These are phyloP conservation scores for Trichodelitschia bisporula DNA, from an alignment of 495 filamentous ascomycete species.

Conservation along the genomic window DNA sequence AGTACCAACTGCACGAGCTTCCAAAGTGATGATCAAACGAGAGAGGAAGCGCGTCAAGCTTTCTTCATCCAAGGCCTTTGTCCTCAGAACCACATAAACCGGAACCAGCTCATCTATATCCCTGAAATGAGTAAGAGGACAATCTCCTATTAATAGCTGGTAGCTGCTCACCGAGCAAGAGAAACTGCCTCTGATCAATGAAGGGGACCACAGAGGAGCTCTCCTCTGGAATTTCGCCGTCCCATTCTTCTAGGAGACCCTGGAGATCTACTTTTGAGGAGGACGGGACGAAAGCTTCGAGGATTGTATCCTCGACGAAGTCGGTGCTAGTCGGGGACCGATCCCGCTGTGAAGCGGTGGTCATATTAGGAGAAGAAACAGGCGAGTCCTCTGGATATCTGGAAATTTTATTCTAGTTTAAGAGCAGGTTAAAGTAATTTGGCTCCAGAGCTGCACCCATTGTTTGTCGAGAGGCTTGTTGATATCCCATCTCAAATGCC, in stretches of 20 bases:
- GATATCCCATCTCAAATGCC: too few relatives aligned
- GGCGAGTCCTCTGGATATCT: too few relatives aligned
- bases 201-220: constrained; percentile 10
- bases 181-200: constrained; percentile 15
- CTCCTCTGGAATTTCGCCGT: constrained; percentile 24
- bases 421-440: too few relatives aligned
- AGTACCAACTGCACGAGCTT: constrained; percentile 42
- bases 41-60: constrained; percentile 33
- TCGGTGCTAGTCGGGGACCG: constrained; percentile 16
- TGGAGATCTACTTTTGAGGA: constrained; percentile 40
- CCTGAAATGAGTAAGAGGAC: constrained; percentile 35
- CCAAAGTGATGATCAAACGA: constrained; percentile 39
- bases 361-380: too few relatives aligned
- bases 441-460: too few relatives aligned
- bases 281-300: constrained; percentile 59
- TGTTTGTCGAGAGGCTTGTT: too few relatives aligned
- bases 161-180: constrained; percentile 43
- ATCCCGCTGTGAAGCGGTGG: too few relatives aligned
- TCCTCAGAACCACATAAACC: constrained; percentile 45
- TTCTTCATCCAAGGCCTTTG: constrained; percentile 34
- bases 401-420: too few relatives aligned
- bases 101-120: constrained; percentile 51
- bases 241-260: constrained; percentile 24
- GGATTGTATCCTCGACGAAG: constrained; percentile 43
- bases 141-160: constrained; percentile 8